Base-by-base conservation (phyloP, 495 filamentous ascomycete genomes). In the Cairneyella variabilis region DNA sequence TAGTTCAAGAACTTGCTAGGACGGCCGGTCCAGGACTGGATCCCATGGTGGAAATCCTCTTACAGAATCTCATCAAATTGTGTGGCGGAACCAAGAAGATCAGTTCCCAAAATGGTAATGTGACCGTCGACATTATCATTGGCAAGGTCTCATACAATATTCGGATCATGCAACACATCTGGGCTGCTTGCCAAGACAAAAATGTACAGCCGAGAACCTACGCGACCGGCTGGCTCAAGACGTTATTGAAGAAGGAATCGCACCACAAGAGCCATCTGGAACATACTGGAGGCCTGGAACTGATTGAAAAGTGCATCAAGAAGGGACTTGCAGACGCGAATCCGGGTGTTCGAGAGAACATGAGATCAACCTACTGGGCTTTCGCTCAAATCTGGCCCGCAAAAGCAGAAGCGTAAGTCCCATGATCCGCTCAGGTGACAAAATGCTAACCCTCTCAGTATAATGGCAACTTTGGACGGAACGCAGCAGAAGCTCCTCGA, bases 1-100 rank as follows among this genome's bases (percentile, higher is more conserved):
- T 96, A 37, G 76, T 97, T 36, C 91, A 96, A 62, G 93, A 97
- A 37, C 69, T 97, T 20, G 91, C 90, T 10, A 82, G 74, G 52
- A 80, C 76, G 16, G 83, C 85, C 38, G 89, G 90, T 1, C 76
- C 90, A 0, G 85, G 76, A 51, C 78, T 97, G 39, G 93, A 98
- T 60, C 75, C 85, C 1, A 90, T 95, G 83, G 84, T 93, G 18
- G 93, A 98, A 62, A 79, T 96, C 14, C 74, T 97, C 7, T 81
- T 97, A 68, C 90, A 93, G 52, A 89, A 85, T 53, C 76, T 96
- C 55, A 82, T 96, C 69, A 96, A 96, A 64, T 79, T 96, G 46
- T 92, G 84, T 57, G 86, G 82, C 2, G 81, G 81, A 7, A 90
- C 90, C 12, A 97, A 97, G 69, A 95, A 96, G 66, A 93, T 98